A percentile compares a stretch with the other conserved stretches of the same genome.
Evolutionary conservation across 2,329 filamentous ascomycete genomes (phyloP).

Genomic region (Orbilia oligospora): DNA sequence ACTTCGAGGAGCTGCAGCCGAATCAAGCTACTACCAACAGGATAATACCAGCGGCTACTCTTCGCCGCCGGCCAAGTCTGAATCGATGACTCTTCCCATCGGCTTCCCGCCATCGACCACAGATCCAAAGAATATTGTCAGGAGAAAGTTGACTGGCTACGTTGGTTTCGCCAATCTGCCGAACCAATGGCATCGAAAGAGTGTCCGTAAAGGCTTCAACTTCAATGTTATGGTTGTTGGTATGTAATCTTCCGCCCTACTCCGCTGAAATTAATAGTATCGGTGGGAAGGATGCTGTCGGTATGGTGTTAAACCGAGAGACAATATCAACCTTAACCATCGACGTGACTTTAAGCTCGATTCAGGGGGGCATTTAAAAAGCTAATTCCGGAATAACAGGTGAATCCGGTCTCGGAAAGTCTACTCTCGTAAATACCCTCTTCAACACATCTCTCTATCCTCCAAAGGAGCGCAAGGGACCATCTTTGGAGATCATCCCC

Average conservation of each 20-base stretch:
- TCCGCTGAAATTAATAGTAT: constrained; percentile 12
- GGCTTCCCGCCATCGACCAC: constrained; percentile 67
- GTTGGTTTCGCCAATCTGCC: constrained; percentile 98
- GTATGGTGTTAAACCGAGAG: not conserved
- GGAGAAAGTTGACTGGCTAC: constrained; percentile 97
- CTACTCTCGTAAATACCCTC: constrained; percentile 97
- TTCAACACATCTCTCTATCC: constrained; percentile 99
- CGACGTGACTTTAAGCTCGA: constrained; percentile 54
- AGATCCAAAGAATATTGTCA: constrained; percentile 94
- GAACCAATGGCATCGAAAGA: constrained; percentile 99
- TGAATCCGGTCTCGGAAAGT: constrained; percentile 99
- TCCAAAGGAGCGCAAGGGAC: constrained; percentile 97
- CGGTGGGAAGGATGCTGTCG: constrained; percentile 47
- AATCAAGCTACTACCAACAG: constrained; percentile 57
- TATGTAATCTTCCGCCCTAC: constrained; percentile 71
- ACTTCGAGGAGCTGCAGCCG: constrained; percentile 57
- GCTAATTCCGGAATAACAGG: constrained; percentile 72
- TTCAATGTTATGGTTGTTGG: constrained; percentile 99
- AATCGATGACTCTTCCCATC: constrained; percentile 56
- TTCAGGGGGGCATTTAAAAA: constrained; percentile 36
- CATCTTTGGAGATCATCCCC: constrained; percentile 96
- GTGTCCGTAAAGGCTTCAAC: constrained; percentile 99
- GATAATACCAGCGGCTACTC: constrained; percentile 54
- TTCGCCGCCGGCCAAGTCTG: constrained; percentile 52
- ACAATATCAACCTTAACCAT: constrained; percentile 30